A percentile compares a stretch with the other conserved stretches of the same genome.
These are phyloP conservation scores for Spongispora temasekensis DNA, from an alignment of 1,284 basidiomycete species.

Conservation along the genomic window DNA sequence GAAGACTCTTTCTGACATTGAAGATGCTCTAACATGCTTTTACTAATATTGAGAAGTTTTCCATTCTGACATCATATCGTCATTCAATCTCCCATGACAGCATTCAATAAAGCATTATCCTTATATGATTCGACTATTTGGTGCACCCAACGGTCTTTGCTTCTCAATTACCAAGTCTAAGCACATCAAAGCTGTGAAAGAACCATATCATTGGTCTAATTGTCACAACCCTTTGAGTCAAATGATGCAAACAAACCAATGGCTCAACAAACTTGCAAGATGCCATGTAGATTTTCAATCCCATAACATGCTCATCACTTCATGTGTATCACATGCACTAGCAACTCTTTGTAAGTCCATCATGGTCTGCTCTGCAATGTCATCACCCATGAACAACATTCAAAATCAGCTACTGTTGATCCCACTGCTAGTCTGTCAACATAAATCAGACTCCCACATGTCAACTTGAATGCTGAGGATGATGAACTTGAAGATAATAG, in stretches of 20 bases:
- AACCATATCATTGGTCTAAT: neutral
- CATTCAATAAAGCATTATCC: slow-evolving; percentile 1
- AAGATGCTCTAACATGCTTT: no score
- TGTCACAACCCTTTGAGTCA: neutral
- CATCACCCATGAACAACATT: no score
- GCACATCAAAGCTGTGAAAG: neutral
- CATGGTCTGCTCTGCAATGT: no score
- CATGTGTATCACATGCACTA: neutral
- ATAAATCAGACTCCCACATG: no score
- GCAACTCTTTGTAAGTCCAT: neutral
- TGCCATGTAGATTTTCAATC: neutral
- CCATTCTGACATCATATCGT: no score
- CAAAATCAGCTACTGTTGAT: no score
- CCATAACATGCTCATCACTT: neutral
- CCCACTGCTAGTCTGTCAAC: no score
- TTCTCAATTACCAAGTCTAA: neutral
- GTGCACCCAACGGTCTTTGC: neutral
- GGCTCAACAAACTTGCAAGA: neutral
- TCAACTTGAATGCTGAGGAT: no score
- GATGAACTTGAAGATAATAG: no score
- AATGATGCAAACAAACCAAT: neutral
- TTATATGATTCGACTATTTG: neutral
- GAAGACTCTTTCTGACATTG: no score
- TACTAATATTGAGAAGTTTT: no score
- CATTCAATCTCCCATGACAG: no score